Conservation (phyloP, 306 rosid species). For the Nissolia schottii region DNA sequence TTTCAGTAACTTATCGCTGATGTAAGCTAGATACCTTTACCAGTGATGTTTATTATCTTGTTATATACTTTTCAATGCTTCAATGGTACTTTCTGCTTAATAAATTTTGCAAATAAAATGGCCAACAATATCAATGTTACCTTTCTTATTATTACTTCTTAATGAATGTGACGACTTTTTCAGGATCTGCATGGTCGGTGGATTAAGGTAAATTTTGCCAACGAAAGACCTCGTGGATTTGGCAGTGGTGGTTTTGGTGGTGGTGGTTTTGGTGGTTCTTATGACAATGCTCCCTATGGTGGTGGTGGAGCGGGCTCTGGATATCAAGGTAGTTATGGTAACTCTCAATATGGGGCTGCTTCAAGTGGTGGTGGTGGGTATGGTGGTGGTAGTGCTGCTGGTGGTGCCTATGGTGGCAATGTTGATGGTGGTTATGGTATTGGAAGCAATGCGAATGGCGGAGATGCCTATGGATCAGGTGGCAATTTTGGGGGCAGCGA, state of each 20-base stretch:
- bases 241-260: slow-evolving; percentile 33
- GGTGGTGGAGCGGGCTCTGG: slow-evolving; percentile 26
- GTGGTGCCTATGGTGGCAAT: slow-evolving; percentile 31
- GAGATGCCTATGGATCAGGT: background rate
- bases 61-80: background rate
- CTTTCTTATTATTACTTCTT: background rate
- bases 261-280: slow-evolving; percentile 38
- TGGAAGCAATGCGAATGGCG: background rate
- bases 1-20: background rate
- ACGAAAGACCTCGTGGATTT: slow-evolving; percentile 44
- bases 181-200: slow-evolving; percentile 77
- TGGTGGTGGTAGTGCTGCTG: background rate
- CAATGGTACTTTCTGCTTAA: background rate
- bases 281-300: slow-evolving; percentile 14
- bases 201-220: slow-evolving; percentile 64
- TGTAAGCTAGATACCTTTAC: background rate
- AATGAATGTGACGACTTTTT: background rate
- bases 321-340: slow-evolving; percentile 26
- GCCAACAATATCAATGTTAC: background rate
- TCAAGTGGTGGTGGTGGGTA: slow-evolving; percentile 24
- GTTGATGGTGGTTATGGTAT: slow-evolving; percentile 25
- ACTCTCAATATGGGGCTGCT: slow-evolving; percentile 1
- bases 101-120: background rate
- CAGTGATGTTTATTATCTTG: background rate
- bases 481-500: slow-evolving; percentile 15